These are phyloP conservation scores for Asterochloris sp. DNA, from an alignment of 139 green algal species.

Conservation along the genomic window DNA sequence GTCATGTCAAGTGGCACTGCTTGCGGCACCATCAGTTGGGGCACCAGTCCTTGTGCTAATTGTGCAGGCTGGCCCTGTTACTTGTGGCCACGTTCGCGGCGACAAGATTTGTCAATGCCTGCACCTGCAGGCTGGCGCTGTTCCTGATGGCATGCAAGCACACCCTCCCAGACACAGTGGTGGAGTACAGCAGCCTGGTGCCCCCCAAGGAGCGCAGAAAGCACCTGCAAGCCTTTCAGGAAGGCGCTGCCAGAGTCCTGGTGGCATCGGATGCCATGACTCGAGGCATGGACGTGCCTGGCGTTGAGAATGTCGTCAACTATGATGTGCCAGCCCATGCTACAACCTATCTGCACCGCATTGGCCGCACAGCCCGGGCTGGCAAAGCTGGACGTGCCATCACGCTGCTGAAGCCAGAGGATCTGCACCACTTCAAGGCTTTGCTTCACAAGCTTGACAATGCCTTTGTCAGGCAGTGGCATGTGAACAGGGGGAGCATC, in stretches of 20 bases:
- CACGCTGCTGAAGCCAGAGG: conserved; percentile 75
- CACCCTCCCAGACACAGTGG: conserved; percentile 31
- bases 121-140: conserved; percentile 49
- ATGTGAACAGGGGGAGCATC: background rate
- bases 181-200: conserved; percentile 13
- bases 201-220: conserved; percentile 13
- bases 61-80: too few relatives aligned
- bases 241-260: conserved; percentile 49
- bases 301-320: conserved; percentile 66
- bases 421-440: conserved; percentile 83
- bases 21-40: too few relatives aligned
- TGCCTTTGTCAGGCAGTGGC: conserved; percentile 63
- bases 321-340: conserved; percentile 87
- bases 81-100: too few relatives aligned
- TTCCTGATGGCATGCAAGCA: conserved; percentile 43
- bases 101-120: too few relatives aligned
- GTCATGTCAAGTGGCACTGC: too few relatives aligned
- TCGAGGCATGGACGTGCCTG: conserved; percentile 81
- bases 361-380: conserved; percentile 80
- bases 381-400: conserved; percentile 56
- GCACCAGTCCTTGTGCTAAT: too few relatives aligned
- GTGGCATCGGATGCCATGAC: conserved; percentile 88
- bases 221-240: conserved; percentile 43
- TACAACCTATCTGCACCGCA: conserved; percentile 77
- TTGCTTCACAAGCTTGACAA: conserved; percentile 86